phyloP scores from a whole-genome alignment of 345 rosid genomes.

The Erucastrum elatum region DNA sequence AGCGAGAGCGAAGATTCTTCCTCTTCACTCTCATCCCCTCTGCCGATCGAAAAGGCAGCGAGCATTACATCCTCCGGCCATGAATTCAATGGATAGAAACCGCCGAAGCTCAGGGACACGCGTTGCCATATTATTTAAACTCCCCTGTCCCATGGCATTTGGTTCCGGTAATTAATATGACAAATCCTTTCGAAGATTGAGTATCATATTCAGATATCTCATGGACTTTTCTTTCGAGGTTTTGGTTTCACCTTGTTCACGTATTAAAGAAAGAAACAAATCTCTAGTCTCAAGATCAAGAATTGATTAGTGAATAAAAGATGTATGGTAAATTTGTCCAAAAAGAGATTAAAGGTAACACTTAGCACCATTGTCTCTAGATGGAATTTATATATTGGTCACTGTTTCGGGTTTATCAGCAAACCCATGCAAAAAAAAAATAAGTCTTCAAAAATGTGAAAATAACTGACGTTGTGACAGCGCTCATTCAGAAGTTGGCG shows the following conservation, averaged over 20 bases:
- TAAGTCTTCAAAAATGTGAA: too few relatives aligned
- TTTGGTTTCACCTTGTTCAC: neutral
- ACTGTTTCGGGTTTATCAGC: too few relatives aligned
- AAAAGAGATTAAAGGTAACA: neutral
- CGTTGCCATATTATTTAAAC: neutral
- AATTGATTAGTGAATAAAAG: neutral
- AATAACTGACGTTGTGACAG: too few relatives aligned
- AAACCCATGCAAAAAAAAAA: too few relatives aligned
- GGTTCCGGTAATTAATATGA: neutral
- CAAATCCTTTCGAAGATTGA: conserved; percentile 68
- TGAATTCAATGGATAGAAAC: neutral
- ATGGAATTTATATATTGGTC: neutral
- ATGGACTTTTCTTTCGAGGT: neutral
- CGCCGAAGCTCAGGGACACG: neutral
- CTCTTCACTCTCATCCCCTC: too few relatives aligned
- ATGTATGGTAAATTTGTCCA: neutral
- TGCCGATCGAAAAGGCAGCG: neutral
- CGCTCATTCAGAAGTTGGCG: too few relatives aligned
- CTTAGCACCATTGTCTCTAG: neutral
- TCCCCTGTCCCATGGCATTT: neutral
- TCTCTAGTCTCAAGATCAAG: neutral
- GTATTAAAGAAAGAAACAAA: neutral
- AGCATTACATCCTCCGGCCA: neutral
- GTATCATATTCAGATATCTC: conserved; percentile 47
- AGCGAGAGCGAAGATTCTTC: too few relatives aligned